Conservation (phyloP, 192 early-diverging fungal genomes). For the Gorgonomyces haynaldii region DNA sequence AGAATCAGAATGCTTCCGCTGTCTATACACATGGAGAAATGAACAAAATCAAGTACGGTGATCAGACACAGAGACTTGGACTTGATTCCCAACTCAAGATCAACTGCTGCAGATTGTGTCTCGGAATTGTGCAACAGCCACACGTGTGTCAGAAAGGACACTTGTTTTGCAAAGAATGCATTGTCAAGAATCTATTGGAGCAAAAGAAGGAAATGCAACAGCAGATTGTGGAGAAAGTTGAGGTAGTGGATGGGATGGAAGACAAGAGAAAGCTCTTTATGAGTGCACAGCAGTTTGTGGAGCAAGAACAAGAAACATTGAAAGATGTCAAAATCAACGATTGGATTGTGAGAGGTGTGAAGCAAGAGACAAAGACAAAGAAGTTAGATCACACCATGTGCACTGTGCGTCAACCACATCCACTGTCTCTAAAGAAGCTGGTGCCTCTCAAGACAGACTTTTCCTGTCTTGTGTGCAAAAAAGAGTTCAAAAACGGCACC, state of each 20-base stretch:
- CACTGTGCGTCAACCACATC: no score
- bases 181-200: not conserved
- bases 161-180: conserved; percentile 8
- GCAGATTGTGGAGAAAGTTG: no score
- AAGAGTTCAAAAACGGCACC: not conserved
- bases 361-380: not conserved
- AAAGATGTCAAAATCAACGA: not conserved
- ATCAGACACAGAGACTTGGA: not conserved
- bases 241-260: not conserved
- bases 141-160: conserved; percentile 1
- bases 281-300: conserved; percentile 4
- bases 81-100: not conserved
- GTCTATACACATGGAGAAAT: conserved; percentile 8
- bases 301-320: no score
- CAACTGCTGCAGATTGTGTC: conserved; percentile 1
- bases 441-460: not conserved
- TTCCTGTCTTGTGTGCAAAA: conserved; percentile 5
- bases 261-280: conserved; percentile 1
- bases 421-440: not conserved
- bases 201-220: conserved; percentile 12
- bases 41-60: conserved; percentile 6
- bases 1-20: conserved; percentile 3
- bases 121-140: not conserved
- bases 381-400: no score
- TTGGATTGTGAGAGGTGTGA: not conserved